Evolutionary conservation across 352 stramenopile species (phyloP).

Genomic region (Pythium apleroticum): DNA sequence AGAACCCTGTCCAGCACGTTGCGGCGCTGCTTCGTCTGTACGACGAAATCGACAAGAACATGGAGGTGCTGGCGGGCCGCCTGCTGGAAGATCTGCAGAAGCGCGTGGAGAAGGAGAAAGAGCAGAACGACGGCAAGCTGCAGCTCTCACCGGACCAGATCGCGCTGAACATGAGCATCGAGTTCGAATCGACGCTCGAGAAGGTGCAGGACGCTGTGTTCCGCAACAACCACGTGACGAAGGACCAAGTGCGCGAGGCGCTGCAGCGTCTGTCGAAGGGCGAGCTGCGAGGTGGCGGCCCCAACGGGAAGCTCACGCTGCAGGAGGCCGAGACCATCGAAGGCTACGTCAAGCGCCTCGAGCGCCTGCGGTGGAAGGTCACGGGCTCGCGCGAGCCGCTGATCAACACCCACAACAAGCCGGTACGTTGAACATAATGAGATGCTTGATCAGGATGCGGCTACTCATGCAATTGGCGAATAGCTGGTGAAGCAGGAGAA

Average conservation of each 20-base stretch:
- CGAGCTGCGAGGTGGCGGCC: constrained; percentile 48
- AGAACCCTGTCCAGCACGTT: constrained; percentile 75
- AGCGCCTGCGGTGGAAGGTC: constrained; percentile 74
- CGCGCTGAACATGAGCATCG: constrained; percentile 81
- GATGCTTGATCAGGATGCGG: constrained; percentile 1
- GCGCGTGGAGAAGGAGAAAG: constrained; percentile 49
- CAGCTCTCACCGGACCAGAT: constrained; percentile 62
- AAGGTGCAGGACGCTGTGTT: constrained; percentile 85
- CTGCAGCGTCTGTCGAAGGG: constrained; percentile 59
- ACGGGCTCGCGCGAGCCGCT: constrained; percentile 76
- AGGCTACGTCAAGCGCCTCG: constrained; percentile 66
- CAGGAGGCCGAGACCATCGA: constrained; percentile 71
- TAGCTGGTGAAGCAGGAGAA: constrained; percentile 60
- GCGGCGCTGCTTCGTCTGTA: constrained; percentile 69
- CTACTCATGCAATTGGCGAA: constrained; percentile 3
- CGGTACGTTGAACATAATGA: constrained; percentile 23
- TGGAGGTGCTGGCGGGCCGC: constrained; percentile 68
- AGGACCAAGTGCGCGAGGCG: constrained; percentile 73
- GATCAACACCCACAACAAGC: constrained; percentile 49
- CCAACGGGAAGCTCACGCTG: constrained; percentile 55
- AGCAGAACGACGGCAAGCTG: constrained; percentile 44
- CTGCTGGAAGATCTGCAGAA: constrained; percentile 69
- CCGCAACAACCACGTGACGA: constrained; percentile 81
- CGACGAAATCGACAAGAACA: constrained; percentile 85
- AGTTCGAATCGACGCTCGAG: constrained; percentile 76